These are phyloP conservation scores for Eucalyptus camaldulensis DNA, from an alignment of 345 rosid genomes.

Conservation along the genomic window DNA sequence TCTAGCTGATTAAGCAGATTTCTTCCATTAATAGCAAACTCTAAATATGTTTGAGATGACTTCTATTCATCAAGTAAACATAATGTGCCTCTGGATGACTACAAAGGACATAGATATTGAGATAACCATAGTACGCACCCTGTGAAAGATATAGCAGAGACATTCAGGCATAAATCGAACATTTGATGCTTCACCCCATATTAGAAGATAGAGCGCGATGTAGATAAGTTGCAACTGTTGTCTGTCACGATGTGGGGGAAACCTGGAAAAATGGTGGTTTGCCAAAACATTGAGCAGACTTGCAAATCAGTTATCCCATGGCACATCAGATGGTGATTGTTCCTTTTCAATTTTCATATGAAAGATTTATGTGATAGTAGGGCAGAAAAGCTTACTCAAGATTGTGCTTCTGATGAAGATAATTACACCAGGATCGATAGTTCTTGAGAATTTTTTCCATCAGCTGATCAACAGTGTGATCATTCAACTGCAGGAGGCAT, in stretches of 20 bases:
- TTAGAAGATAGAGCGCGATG: slow-evolving; percentile 80
- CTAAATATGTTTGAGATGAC: neutral
- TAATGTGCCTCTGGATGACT: neutral
- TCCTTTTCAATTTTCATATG: neutral
- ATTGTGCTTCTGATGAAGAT: slow-evolving; percentile 41
- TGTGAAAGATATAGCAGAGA: slow-evolving; percentile 95
- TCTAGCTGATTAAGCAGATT: neutral
- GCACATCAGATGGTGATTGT: neutral
- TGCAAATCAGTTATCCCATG: neutral
- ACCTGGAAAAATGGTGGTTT: slow-evolving; percentile 26
- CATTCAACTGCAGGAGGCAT: slow-evolving; percentile 45
- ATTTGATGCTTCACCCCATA: slow-evolving; percentile 99
- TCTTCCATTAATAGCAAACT: neutral
- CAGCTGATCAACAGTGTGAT: slow-evolving; percentile 35
- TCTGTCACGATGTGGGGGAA: slow-evolving; percentile 21
- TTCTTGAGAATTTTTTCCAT: slow-evolving; percentile 67
- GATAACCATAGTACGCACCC: slow-evolving; percentile 22
- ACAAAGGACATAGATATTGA: neutral
- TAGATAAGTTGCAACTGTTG: slow-evolving; percentile 72
- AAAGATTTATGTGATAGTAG: neutral
- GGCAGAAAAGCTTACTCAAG: slow-evolving; percentile 27
- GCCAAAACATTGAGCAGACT: neutral
- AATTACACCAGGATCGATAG: slow-evolving; percentile 86
- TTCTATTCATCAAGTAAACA: neutral
- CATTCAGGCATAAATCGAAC: slow-evolving; percentile 99